phyloP scores from a whole-genome alignment of 495 filamentous ascomycete genomes.

The Xylaria grammica region DNA sequence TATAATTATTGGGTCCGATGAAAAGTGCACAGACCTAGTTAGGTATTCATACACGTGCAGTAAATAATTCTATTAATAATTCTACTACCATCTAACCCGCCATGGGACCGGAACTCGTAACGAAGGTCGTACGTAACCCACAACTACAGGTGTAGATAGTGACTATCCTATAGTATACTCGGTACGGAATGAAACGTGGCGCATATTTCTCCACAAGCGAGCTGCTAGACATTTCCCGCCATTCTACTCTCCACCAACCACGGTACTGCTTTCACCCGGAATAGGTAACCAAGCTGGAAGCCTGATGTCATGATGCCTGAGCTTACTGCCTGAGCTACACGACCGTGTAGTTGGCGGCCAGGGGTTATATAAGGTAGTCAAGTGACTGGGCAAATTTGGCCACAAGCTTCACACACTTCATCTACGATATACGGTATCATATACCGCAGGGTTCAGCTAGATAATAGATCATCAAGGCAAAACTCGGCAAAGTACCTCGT shows the following conservation, averaged over 20 bases:
- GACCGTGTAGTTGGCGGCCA: background rate
- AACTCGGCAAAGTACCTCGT: background rate
- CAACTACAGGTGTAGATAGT: no score
- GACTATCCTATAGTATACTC: no score
- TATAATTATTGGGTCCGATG: no score
- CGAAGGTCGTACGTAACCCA: no score
- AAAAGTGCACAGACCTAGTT: no score
- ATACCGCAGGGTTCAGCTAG: no score
- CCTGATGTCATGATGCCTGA: slow-evolving; percentile 6
- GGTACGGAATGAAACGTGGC: no score
- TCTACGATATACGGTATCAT: no score
- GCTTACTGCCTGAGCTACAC: background rate
- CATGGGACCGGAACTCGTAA: no score
- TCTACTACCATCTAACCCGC: no score
- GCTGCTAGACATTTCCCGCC: background rate
- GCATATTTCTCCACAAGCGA: background rate
- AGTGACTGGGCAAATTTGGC: background rate
- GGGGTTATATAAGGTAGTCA: background rate
- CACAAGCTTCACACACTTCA: background rate
- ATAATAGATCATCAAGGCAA: background rate
- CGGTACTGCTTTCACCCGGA: slow-evolving; percentile 15
- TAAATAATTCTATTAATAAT: no score
- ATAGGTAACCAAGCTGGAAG: slow-evolving; percentile 16
- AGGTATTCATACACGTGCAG: no score
- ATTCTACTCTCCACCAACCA: slow-evolving; percentile 6